A percentile compares a stretch with the other conserved stretches of the same genome.
These are phyloP conservation scores for Sporothrix mexicana DNA, from an alignment of 2,329 filamentous ascomycete species.

Conservation along the genomic window DNA sequence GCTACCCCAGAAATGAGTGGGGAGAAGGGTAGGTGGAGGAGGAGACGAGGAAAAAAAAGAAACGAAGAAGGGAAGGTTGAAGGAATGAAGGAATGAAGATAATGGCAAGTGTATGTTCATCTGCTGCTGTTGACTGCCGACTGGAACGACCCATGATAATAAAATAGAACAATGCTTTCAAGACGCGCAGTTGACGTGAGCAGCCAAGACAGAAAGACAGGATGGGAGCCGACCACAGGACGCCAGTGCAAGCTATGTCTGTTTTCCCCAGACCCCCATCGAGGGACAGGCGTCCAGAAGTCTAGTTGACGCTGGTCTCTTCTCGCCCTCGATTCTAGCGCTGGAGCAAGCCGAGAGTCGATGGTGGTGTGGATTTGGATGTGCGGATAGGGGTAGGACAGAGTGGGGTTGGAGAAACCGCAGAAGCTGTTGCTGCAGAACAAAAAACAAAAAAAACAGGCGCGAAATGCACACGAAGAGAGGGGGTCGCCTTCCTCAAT, in stretches of 20 bases:
- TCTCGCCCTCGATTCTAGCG: conserved; percentile 22
- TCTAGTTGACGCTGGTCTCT: background rate
- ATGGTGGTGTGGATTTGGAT: conserved; percentile 21
- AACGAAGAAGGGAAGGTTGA: background rate
- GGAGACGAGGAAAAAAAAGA: background rate
- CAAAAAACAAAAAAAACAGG: background rate
- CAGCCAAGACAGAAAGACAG: background rate
- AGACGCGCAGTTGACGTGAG: background rate
- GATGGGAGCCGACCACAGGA: background rate
- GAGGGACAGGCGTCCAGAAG: background rate
- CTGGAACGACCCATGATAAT: conserved; percentile 21
- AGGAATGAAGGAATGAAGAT: background rate
- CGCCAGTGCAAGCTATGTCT: background rate
- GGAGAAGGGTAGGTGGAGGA: background rate
- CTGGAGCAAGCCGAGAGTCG: conserved; percentile 5
- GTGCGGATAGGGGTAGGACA: background rate
- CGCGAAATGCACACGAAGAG: conserved; percentile 18
- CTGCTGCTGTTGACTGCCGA: background rate
- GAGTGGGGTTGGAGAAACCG: background rate
- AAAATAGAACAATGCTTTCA: background rate
- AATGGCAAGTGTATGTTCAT: background rate
- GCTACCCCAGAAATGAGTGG: background rate
- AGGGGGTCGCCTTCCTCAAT: no score
- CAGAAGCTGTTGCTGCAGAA: background rate
- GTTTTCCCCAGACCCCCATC: conserved; percentile 23